These are phyloP conservation scores for Alternaria hordeiaustralica DNA, from an alignment of 2,329 filamentous ascomycete species.

Conservation along the genomic window DNA sequence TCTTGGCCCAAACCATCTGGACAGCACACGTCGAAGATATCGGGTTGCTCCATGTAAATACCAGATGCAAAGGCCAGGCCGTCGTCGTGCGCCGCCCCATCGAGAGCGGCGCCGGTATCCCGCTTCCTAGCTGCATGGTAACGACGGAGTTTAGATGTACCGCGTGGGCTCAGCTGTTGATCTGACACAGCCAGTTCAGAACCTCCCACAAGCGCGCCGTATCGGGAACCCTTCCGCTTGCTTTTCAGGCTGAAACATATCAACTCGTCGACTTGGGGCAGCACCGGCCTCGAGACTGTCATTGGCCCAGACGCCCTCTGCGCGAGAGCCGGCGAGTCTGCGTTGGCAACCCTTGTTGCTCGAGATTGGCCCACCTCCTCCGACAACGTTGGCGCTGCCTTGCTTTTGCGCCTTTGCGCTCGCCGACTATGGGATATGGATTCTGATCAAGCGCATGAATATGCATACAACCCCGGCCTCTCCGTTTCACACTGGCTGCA, in stretches of 20 bases:
- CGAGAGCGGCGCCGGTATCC: conserved; percentile 10
- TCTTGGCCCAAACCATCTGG: background rate
- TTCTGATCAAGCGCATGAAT: conserved; percentile 18
- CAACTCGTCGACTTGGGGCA: conserved; percentile 1
- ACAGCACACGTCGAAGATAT: background rate
- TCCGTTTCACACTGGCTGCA: conserved; percentile 39
- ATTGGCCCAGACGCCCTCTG: conserved; percentile 4
- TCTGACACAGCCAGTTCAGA: conserved; percentile 4
- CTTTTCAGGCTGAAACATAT: conserved; percentile 12
- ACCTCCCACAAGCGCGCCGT: conserved; percentile 6
- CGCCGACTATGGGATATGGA: conserved; percentile 22
- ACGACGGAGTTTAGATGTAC: conserved; percentile 6
- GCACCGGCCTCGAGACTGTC: background rate
- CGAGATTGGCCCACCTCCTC: conserved; percentile 13
- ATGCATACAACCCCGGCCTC: conserved; percentile 19
- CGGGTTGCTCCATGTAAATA: background rate
- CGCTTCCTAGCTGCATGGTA: conserved; percentile 11
- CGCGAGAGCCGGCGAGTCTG: conserved; percentile 1
- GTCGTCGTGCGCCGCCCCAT: background rate
- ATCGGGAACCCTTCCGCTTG: conserved; percentile 8
- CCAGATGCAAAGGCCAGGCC: background rate
- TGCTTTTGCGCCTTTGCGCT: conserved; percentile 14
- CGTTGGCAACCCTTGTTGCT: conserved; percentile 11
- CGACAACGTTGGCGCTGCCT: conserved; percentile 17
- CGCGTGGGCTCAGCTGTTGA: conserved; percentile 3